Evolutionary conservation across 2,329 filamentous ascomycete genomes (phyloP), one percentile per base, ranked within the genome.

Genomic region (Apiospora arundinis): DNA sequence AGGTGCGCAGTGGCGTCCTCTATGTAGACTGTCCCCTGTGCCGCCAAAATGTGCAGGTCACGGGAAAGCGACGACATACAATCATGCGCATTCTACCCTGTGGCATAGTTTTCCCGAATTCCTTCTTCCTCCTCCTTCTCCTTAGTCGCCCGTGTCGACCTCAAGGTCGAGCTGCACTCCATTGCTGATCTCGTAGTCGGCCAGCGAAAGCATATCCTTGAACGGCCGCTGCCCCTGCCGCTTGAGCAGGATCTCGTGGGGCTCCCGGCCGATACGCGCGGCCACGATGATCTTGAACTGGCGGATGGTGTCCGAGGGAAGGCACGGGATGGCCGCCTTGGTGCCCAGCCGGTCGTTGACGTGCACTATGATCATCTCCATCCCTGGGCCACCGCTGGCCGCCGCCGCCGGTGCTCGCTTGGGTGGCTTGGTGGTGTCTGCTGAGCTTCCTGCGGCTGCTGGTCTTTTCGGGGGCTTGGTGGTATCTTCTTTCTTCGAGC

Each of bases 261-360:
- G 92, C 76, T 97, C 92, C 46, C 95, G 90, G 1, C 95, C 95
- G 77, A 98, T 97, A 74, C 93, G 90, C 52, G 93, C 93, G 5
- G 95, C 95, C 32, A 98, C 95, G 87, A 97, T 92, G 66, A 95
- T 92, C 84, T 98, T 98, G 84, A 98, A 94, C 73, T 95, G 88
- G 74, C 92, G 92, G 75, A 98, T 92, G 9, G 91, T 92, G 83
- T 98, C 95, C 3, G 91, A 92, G 0, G 93, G 91, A 71, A 97
- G 86, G 80, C 95, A 98, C 0, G 95, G 95, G 74, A 98, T 96
- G 69, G 93, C 92, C 21, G 95, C 94, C 79, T 97, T 97, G n/a
- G 95, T 98, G 16, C 95, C 95, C 46, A 98, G 85, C n/a, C 95
- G 90, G 82, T 98, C 95, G 81, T 98, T 98, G 79, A 98, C 91